Conservation (phyloP, 2,329 filamentous ascomycete species). For the Coleophoma eucalyptorum region DNA sequence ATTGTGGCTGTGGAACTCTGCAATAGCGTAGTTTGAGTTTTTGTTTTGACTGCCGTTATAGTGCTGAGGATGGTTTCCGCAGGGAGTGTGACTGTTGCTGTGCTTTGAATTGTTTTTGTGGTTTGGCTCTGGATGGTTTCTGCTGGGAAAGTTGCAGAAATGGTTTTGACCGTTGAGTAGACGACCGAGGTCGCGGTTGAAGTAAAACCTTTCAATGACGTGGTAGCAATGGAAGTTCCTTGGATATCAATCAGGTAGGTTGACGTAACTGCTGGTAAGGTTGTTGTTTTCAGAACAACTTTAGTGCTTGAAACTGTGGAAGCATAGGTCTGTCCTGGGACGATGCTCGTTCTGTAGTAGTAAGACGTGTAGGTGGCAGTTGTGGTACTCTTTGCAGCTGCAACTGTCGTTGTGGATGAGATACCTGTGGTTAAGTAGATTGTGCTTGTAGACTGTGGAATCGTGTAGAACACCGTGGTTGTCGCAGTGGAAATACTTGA, state of each 20-base stretch:
- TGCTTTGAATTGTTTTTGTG: not conserved
- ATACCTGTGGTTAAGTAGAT: not conserved
- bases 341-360: constrained; percentile 1
- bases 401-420: not conserved
- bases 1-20: not conserved
- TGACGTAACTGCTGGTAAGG: constrained; percentile 3
- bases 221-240: constrained; percentile 6
- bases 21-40: not conserved
- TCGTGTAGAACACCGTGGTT: not conserved
- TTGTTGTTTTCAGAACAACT: constrained; percentile 7
- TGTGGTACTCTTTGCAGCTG: not conserved
- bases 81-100: not conserved
- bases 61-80: not conserved
- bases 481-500: not conserved
- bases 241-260: constrained; percentile 3
- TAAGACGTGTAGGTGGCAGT: constrained; percentile 6
- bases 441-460: not conserved
- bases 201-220: constrained; percentile 4
- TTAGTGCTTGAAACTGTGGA: constrained; percentile 2
- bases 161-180: constrained; percentile 5
- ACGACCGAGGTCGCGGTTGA: constrained; percentile 1
- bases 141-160: not conserved
- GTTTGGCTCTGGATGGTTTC: not conserved
- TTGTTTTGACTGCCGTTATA: not conserved
- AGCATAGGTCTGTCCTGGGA: constrained; percentile 5